phyloP scores from a whole-genome alignment of 1,284 basidiomycete species.

The Rhodotorula sp. region DNA sequence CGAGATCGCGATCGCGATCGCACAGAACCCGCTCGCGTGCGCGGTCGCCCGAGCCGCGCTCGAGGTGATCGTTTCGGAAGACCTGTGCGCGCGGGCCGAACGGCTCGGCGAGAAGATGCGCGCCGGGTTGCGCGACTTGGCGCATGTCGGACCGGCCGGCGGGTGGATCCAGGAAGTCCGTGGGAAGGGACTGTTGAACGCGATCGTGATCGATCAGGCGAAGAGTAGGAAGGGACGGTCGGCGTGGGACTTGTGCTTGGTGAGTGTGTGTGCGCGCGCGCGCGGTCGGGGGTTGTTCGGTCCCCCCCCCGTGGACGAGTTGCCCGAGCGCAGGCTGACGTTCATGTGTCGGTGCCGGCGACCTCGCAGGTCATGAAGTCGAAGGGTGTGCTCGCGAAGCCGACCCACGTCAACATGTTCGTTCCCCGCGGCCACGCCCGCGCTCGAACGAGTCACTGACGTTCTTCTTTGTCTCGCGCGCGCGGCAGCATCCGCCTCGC shows the following conservation, averaged over 20 bases:
- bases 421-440: conserved; percentile 45
- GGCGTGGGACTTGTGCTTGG: conserved; percentile 93
- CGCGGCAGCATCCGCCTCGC: conserved; percentile 80
- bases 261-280: conserved; percentile 48
- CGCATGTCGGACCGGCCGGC: conserved; percentile 32
- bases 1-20: conserved; percentile 62
- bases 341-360: too few species aligned
- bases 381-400: conserved; percentile 87
- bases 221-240: conserved; percentile 71
- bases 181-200: conserved; percentile 77
- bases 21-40: conserved; percentile 93
- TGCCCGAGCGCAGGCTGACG: too few species aligned
- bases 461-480: too few species aligned
- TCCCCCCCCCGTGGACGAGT: too few species aligned
- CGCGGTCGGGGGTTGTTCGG: neutral
- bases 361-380: conserved; percentile 63
- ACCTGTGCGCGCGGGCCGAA: conserved; percentile 74
- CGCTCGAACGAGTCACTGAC: neutral
- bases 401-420: conserved; percentile 90
- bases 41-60: conserved; percentile 91
- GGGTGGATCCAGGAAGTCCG: conserved; percentile 43
- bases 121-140: conserved; percentile 56
- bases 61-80: conserved; percentile 81
- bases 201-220: conserved; percentile 86
- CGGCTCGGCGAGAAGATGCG: conserved; percentile 80